A percentile compares a stretch with the other conserved stretches of the same genome.
Evolutionary conservation across 1,139 yeast genomes (phyloP).

Genomic region (Spencermartinsiella ligniputridi): DNA sequence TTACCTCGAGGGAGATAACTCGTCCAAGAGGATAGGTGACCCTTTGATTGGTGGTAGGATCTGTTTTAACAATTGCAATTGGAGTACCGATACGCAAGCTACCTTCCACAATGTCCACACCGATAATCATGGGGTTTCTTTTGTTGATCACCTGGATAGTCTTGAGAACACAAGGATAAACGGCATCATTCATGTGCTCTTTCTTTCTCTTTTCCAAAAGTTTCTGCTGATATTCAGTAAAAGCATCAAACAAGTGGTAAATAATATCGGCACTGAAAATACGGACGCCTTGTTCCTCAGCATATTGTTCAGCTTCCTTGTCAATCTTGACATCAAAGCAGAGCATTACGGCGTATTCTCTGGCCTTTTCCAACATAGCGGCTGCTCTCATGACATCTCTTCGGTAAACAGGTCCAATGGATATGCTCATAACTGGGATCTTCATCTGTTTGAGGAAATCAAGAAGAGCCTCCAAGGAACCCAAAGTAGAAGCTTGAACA

Average conservation of each 20-base stretch:
- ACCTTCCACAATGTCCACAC: constrained; percentile 96
- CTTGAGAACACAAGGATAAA: constrained; percentile 91
- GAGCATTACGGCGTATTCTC: constrained; percentile 92
- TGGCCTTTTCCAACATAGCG: constrained; percentile 94
- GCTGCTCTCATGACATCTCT: constrained; percentile 98
- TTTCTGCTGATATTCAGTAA: constrained; percentile 86
- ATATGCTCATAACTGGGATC: constrained; percentile 98
- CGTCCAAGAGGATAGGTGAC: constrained; percentile 73
- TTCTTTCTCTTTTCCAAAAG: constrained; percentile 85
- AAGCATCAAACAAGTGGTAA: constrained; percentile 92
- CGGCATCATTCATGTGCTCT: constrained; percentile 83
- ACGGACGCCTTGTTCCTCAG: constrained; percentile 85
- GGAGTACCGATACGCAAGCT: constrained; percentile 89
- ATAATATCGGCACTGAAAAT: constrained; percentile 95
- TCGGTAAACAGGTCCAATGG: constrained; percentile 95
- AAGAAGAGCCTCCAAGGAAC: constrained; percentile 93
- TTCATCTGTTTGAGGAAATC: constrained; percentile 98
- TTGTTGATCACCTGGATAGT: constrained; percentile 95
- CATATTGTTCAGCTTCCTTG: constrained; percentile 97
- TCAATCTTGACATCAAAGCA: constrained; percentile 97
- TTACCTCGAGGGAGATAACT: constrained; percentile 86
- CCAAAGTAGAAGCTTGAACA: constrained; percentile 97
- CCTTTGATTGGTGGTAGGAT: constrained; percentile 78
- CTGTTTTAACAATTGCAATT: constrained; percentile 86
- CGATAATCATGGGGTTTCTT: constrained; percentile 98